Evolutionary conservation across 2,329 filamentous ascomycete species (phyloP), one percentile per base, ranked within the genome.

Genomic region (Microcera coccophila): DNA sequence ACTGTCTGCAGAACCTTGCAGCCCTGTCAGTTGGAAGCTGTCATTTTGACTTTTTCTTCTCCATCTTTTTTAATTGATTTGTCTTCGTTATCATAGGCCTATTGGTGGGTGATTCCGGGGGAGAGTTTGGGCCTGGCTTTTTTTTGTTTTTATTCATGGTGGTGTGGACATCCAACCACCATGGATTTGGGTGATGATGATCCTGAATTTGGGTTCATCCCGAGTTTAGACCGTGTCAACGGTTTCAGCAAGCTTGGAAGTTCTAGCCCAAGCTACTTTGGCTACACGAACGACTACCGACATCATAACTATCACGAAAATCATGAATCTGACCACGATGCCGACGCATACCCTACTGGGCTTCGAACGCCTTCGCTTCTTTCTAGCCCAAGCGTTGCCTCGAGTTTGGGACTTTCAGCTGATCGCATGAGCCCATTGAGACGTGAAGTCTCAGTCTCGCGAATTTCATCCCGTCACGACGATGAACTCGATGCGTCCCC

Each of bases 301-400:
- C 45, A 48, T 42, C 47, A 5, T 8, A 15, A 42, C 33, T 59
- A 57, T 44, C 54, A 51, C 47, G 52, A 59, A 15, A 10, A 5
- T 45, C 54, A 59, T 33, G 47, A 50, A 41, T 54, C 57, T 16
- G 42, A 44, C 32, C 44, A 39, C 3, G 53, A 55, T 5, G 42
- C 49, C 28, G 56, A 59, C 38, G 34, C 48, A 7, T 5, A 38
- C 22, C 36, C 22, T 31, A 44, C 47, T 14, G 54, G 54, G 16
- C 34, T 59, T 20, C 49, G 56, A 11, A 57, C 60, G 9, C 63
- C 62, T 22, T 58, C 62, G 26, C 54, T 58, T 16, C 51, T 61
- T 10, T 61, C 62, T 26, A 65, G 59, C 38, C 61, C 63, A 28
- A 64, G 63, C 53, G 55, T 58, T 33, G 62, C 59, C 16, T 64